These are phyloP conservation scores for Samsoniella hepiali DNA, from an alignment of 2,329 filamentous ascomycete genomes.

Conservation along the genomic window DNA sequence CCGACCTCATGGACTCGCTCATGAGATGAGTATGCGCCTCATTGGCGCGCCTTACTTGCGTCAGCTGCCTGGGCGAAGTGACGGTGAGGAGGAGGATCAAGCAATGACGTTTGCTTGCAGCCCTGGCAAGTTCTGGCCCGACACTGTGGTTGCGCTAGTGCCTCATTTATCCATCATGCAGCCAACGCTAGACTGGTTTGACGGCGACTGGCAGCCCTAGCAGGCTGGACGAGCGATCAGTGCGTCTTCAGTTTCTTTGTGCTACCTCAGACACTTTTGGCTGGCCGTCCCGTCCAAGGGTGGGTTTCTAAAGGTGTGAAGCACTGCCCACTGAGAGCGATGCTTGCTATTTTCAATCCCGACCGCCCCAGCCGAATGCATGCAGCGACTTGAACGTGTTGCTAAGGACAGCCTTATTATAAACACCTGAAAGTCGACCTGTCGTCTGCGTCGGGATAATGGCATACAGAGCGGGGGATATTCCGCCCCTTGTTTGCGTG, in stretches of 20 bases:
- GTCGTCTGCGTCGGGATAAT: background rate
- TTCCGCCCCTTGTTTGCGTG: too few relatives aligned
- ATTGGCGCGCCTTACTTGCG: background rate
- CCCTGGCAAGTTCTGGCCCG: background rate
- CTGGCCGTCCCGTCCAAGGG: background rate
- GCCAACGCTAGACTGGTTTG: background rate
- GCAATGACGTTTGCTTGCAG: background rate
- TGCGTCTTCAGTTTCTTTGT: background rate
- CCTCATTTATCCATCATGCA: background rate
- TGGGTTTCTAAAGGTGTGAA: background rate
- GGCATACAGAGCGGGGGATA: too few relatives aligned
- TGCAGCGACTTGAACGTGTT: background rate
- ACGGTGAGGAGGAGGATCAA: background rate
- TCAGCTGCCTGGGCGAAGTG: background rate
- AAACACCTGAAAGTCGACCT: background rate
- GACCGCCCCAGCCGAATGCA: background rate
- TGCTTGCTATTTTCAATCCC: background rate
- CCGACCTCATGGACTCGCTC: background rate
- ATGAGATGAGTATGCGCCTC: background rate
- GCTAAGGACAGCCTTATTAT: background rate
- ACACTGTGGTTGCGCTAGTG: background rate
- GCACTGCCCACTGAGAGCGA: background rate
- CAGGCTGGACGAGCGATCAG: constrained; percentile 5
- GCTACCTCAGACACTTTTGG: background rate
- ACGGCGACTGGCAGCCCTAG: background rate